A percentile compares a stretch with the other conserved stretches of the same genome.
Conservation (phyloP, 495 filamentous ascomycete species). For the Tuber aestivum region DNA sequence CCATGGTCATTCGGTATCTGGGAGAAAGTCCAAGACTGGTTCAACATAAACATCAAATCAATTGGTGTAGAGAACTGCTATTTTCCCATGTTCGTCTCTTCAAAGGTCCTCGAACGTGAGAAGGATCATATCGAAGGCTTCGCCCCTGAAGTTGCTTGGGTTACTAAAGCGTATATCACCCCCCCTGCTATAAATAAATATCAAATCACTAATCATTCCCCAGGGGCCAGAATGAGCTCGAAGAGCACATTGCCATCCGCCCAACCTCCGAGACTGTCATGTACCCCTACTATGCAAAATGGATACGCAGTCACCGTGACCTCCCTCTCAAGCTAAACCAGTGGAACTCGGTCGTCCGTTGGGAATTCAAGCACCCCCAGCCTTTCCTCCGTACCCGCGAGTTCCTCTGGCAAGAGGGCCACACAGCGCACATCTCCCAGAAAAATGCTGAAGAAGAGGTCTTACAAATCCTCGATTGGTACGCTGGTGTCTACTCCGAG, state of each 20-base stretch:
- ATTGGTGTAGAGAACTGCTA: slow-evolving; percentile 91
- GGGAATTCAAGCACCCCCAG: slow-evolving; percentile 97
- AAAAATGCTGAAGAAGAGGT: slow-evolving; percentile 75
- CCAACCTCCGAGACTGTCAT: slow-evolving; percentile 93
- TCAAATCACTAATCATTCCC: slow-evolving; percentile 33
- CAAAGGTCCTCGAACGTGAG: slow-evolving; percentile 84
- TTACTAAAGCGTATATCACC: slow-evolving; percentile 76
- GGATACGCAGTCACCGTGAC: slow-evolving; percentile 90
- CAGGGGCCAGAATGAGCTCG: slow-evolving; percentile 79
- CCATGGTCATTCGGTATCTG: slow-evolving; percentile 73
- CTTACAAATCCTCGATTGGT: slow-evolving; percentile 84
- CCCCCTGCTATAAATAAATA: slow-evolving; percentile 19
- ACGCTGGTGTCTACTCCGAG: slow-evolving; percentile 82
- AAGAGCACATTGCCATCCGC: slow-evolving; percentile 90
- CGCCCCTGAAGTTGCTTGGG: slow-evolving; percentile 96
- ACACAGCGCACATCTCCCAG: slow-evolving; percentile 86
- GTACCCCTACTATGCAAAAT: slow-evolving; percentile 93
- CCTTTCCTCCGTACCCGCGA: slow-evolving; percentile 89
- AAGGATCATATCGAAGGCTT: slow-evolving; percentile 98
- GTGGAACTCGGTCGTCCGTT: slow-evolving; percentile 96
- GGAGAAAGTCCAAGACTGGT: slow-evolving; percentile 86
- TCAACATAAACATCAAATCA: slow-evolving; percentile 76
- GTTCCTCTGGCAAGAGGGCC: slow-evolving; percentile 97
- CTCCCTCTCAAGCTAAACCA: slow-evolving; percentile 90
- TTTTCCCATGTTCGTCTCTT: slow-evolving; percentile 89